Conservation (phyloP, 192 early-diverging fungal species). For the Lunasporangiospora selenospora region DNA sequence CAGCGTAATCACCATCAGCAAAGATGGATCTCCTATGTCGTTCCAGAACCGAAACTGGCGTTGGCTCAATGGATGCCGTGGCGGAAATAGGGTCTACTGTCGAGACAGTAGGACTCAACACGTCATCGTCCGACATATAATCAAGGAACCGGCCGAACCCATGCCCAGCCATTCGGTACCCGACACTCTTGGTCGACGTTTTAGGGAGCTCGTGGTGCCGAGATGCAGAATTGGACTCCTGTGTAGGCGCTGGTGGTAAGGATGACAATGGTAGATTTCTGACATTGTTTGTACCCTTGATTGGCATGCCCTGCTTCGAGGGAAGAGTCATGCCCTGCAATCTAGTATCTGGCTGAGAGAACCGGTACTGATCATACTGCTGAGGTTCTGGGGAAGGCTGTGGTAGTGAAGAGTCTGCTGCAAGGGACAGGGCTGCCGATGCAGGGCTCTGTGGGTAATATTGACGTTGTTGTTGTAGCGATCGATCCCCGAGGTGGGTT, state of each 20-base stretch:
- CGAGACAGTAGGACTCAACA: too few species aligned
- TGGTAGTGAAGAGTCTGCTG: constrained; percentile 2
- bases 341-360: too few species aligned
- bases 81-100: too few species aligned
- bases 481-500: neutral
- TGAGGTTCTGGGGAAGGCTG: neutral
- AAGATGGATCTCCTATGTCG: too few species aligned
- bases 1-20: too few species aligned
- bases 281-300: neutral
- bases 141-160: constrained; percentile 10
- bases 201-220: constrained; percentile 3
- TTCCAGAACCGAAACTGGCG: neutral
- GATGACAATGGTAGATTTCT: neutral
- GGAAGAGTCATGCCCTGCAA: neutral
- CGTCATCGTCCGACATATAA: too few species aligned
- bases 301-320: constrained; percentile 7
- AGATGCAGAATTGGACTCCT: constrained; percentile 41
- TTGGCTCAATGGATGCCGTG: constrained; percentile 1
- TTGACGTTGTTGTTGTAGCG: neutral
- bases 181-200: constrained; percentile 18
- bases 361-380: constrained; percentile 9
- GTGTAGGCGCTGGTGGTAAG: constrained; percentile 15
- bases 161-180: constrained; percentile 11
- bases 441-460: neutral
- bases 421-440: neutral